Conservation (phyloP, 192 early-diverging fungal species). For the Coemansia sp. region DNA sequence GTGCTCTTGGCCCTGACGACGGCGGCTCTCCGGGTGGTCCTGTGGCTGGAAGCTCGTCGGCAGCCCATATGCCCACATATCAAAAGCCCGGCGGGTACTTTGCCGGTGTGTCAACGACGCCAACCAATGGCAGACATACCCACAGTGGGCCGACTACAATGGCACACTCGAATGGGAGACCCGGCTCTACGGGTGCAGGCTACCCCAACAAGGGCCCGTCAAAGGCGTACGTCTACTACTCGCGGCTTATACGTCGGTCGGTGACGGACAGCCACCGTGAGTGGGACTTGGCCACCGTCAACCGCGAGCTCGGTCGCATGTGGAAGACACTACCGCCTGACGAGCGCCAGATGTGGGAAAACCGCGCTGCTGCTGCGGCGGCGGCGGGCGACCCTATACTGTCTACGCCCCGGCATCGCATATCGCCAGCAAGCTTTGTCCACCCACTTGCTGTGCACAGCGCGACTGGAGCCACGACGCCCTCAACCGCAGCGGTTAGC, state of each 20-base stretch:
- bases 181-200: slow-evolving; percentile 17
- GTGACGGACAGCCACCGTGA: slow-evolving; percentile 43
- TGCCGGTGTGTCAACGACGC: slow-evolving; percentile 8
- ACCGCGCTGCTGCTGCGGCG: slow-evolving; percentile 25
- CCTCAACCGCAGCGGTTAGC: slow-evolving; percentile 19
- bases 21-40: not conserved
- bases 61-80: slow-evolving; percentile 8
- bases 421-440: slow-evolving; percentile 18
- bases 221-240: slow-evolving; percentile 51
- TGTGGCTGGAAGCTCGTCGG: not conserved
- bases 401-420: slow-evolving; percentile 24
- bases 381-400: slow-evolving; percentile 24
- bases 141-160: not conserved
- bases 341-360: slow-evolving; percentile 47
- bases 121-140: slow-evolving; percentile 6
- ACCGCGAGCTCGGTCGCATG: slow-evolving; percentile 53
- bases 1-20: not conserved
- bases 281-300: slow-evolving; percentile 52
- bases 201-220: slow-evolving; percentile 56
- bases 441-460: not conserved
- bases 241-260: slow-evolving; percentile 41
- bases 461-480: slow-evolving; percentile 10
- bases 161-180: slow-evolving; percentile 10
- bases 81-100: slow-evolving; percentile 32
- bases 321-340: slow-evolving; percentile 45